Conservation (phyloP, 345 rosid genomes). For the Sisymbrium irio region DNA sequence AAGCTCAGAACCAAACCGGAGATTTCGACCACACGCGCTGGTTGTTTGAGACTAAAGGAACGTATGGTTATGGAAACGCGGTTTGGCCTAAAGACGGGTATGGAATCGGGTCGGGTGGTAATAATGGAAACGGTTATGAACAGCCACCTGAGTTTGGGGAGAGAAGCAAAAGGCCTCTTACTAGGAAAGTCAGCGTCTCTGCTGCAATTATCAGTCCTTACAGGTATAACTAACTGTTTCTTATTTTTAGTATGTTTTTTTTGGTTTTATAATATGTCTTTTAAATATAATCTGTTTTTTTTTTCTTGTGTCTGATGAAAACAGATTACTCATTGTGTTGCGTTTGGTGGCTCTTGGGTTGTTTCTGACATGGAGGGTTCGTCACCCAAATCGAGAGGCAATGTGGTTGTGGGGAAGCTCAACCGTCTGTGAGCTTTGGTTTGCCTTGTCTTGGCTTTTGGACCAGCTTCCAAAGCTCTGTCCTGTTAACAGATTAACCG, state of each 20-base stretch:
- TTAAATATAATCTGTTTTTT: no score
- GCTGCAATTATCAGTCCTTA: constrained; percentile 73
- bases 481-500: constrained; percentile 70
- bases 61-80: constrained; percentile 76
- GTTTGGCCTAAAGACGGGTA: constrained; percentile 79
- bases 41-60: constrained; percentile 82
- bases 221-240: constrained; percentile 24
- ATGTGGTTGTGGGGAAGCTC: constrained; percentile 85
- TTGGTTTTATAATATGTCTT: not conserved
- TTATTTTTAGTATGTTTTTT: no score
- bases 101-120: constrained; percentile 53
- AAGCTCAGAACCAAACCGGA: constrained; percentile 56
- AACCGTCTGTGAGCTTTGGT: constrained; percentile 71
- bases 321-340: constrained; percentile 51
- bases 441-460: constrained; percentile 75
- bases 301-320: not conserved
- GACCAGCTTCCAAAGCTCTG: constrained; percentile 83
- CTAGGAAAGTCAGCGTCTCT: constrained; percentile 59
- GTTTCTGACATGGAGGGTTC: constrained; percentile 70
- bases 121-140: constrained; percentile 52
- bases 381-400: constrained; percentile 67
- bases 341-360: constrained; percentile 65
- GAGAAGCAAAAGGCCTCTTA: constrained; percentile 55
- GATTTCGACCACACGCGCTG: constrained; percentile 72
- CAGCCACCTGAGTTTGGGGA: constrained; percentile 66